phyloP scores from a whole-genome alignment of 1,284 basidiomycete genomes.

The Heterobasidion annosum region DNA sequence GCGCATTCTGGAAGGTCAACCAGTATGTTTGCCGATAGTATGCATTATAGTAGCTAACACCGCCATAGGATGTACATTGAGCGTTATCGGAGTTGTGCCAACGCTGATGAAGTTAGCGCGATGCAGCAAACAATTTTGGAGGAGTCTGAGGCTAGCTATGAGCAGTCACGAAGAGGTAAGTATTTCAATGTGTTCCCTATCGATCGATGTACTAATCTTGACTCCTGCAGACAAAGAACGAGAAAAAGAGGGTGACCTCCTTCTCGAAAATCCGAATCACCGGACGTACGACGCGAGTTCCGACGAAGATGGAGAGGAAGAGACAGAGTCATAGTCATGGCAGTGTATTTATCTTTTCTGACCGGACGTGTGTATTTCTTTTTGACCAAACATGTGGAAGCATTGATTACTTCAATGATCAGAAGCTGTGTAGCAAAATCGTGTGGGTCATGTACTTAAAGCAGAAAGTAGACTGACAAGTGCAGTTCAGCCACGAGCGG shows the following conservation, averaged over 20 bases:
- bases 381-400: too few species aligned
- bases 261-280: slow-evolving; percentile 1
- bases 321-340: not conserved
- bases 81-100: slow-evolving; percentile 63
- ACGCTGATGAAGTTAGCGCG: slow-evolving; percentile 51
- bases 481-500: too few species aligned
- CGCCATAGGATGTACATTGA: slow-evolving; percentile 49
- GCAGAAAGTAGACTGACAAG: too few species aligned
- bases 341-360: too few species aligned
- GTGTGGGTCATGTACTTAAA: too few species aligned
- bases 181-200: not conserved
- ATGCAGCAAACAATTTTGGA: slow-evolving; percentile 70
- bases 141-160: slow-evolving; percentile 62
- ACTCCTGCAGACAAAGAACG: not conserved
- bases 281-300: not conserved
- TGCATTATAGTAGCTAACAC: not conserved
- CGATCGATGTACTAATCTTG: not conserved
- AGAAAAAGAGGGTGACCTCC: not conserved
- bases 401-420: too few species aligned
- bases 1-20: slow-evolving; percentile 81
- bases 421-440: too few species aligned
- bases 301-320: not conserved
- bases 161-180: slow-evolving; percentile 29
- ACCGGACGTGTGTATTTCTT: too few species aligned
- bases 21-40: slow-evolving; percentile 30